Percentiles rank a stretch among this genome's conserved stretches.
phyloP scores from a whole-genome alignment of 2,329 filamentous ascomycete species.

The Lecanicillium sp. region DNA sequence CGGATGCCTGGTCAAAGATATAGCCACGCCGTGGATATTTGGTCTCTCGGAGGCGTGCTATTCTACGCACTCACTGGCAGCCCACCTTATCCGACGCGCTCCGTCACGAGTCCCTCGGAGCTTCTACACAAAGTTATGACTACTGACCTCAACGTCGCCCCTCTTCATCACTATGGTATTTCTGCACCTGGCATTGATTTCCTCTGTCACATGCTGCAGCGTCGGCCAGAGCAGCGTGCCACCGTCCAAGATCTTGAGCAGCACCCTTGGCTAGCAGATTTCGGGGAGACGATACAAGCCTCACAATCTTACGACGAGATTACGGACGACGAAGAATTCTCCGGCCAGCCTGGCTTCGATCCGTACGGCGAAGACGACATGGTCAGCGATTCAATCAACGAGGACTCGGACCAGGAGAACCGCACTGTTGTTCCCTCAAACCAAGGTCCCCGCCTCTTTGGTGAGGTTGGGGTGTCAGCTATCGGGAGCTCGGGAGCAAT shows the following conservation, averaged over 20 bases:
- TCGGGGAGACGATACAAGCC: constrained; percentile 19
- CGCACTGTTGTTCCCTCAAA: constrained; percentile 52
- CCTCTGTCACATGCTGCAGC: constrained; percentile 68
- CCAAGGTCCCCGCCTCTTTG: constrained; percentile 38
- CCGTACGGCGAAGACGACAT: constrained; percentile 26
- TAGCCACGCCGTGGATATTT: constrained; percentile 87
- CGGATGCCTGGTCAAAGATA: constrained; percentile 59
- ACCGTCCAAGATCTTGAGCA: constrained; percentile 61
- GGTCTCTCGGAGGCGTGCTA: constrained; percentile 89
- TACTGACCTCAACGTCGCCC: constrained; percentile 55
- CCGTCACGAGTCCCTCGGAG: constrained; percentile 66
- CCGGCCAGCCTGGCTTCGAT: constrained; percentile 42
- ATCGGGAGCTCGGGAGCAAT: constrained; percentile 46
- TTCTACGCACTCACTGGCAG: constrained; percentile 75
- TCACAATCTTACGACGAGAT: constrained; percentile 52
- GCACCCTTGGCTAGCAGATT: constrained; percentile 62
- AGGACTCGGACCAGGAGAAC: constrained; percentile 76
- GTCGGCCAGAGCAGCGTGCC: constrained; percentile 69
- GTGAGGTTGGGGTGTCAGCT: constrained; percentile 45
- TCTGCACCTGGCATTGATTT: constrained; percentile 66
- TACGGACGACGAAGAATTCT: constrained; percentile 50
- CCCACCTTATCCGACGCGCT: constrained; percentile 74
- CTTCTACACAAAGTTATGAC: constrained; percentile 86
- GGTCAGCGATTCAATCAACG: constrained; percentile 38
- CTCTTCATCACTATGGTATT: constrained; percentile 50